Evolutionary conservation across 352 stramenopile genomes (phyloP).

Genomic region (Albugo candida): DNA sequence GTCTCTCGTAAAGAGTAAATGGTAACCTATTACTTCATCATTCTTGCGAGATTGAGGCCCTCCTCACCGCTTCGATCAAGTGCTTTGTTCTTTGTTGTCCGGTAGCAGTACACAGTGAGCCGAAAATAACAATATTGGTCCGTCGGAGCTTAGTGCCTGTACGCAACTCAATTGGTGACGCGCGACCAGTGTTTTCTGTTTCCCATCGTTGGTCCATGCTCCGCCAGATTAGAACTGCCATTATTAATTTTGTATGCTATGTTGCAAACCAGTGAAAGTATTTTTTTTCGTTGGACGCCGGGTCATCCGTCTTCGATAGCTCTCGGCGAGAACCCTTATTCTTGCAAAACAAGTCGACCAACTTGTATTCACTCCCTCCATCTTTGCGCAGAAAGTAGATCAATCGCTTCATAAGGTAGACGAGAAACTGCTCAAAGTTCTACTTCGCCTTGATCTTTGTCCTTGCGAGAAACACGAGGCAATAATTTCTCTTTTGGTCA

Average conservation of each 20-base stretch:
- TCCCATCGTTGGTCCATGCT: too few species aligned
- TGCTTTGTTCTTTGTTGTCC: not conserved
- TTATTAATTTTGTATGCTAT: too few species aligned
- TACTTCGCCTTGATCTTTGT: too few species aligned
- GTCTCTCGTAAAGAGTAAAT: not conserved
- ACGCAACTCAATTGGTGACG: not conserved
- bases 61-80: not conserved
- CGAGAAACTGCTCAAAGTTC: too few species aligned
- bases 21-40: too few species aligned
- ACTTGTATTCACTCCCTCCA: not conserved
- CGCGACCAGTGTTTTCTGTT: not conserved
- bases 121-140: not conserved
- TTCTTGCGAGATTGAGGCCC: too few species aligned
- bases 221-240: not conserved
- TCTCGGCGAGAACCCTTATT: not conserved
- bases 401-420: too few species aligned
- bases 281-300: not conserved
- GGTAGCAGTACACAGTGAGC: not conserved
- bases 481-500: too few species aligned
- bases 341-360: not conserved
- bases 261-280: too few species aligned
- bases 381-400: not conserved
- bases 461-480: too few species aligned
- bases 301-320: not conserved
- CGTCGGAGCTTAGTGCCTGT: not conserved